Conservation (phyloP, 805 yeast species). For the Saitoella complicata region DNA sequence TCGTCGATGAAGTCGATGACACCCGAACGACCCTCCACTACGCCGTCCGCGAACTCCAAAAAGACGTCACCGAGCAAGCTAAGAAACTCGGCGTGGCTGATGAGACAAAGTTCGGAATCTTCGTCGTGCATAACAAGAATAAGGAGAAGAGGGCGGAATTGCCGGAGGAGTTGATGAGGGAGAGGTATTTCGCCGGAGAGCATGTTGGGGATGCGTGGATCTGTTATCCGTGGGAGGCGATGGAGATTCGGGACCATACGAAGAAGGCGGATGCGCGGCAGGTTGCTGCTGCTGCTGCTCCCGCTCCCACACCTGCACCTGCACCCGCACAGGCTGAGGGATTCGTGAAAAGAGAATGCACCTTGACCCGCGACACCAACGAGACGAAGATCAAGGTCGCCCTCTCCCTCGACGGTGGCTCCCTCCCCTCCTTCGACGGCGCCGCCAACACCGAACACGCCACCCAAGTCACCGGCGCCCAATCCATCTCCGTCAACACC, state of each 20-base stretch:
- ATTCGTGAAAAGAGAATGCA: no score
- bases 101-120: constrained; percentile 52
- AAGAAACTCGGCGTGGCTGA: constrained; percentile 39
- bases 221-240: constrained; percentile 71
- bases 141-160: constrained; percentile 67
- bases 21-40: constrained; percentile 81
- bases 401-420: constrained; percentile 72
- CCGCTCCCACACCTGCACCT: no score
- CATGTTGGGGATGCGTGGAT: constrained; percentile 70
- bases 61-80: constrained; percentile 48
- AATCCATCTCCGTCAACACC: constrained; percentile 64
- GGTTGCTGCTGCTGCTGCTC: no score
- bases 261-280: no score
- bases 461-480: constrained; percentile 50
- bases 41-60: constrained; percentile 59
- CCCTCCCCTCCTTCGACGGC: constrained; percentile 21
- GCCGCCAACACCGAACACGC: constrained; percentile 30
- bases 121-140: constrained; percentile 70
- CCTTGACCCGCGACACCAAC: constrained; percentile 48
- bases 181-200: constrained; percentile 51
- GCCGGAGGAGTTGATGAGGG: constrained; percentile 43
- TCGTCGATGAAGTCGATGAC: constrained; percentile 85
- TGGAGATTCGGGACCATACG: no score
- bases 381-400: constrained; percentile 88
- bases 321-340: no score